Evolutionary conservation across 2,329 filamentous ascomycete genomes (phyloP).

Genomic region (Sclerotinia spermophila): DNA sequence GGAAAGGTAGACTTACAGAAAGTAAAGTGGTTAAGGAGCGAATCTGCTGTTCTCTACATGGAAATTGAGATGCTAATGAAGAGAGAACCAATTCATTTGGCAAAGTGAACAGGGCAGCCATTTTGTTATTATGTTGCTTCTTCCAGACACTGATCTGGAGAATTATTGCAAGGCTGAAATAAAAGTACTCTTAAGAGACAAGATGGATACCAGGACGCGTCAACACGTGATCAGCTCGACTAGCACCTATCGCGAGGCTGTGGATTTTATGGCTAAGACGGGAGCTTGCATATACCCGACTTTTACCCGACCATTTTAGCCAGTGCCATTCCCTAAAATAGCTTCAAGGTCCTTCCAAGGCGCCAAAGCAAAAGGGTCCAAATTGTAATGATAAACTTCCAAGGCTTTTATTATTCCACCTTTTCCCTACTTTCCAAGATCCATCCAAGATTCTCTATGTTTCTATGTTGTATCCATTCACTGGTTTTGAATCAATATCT

Average conservation of each 20-base stretch:
- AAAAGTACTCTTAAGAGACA: background rate
- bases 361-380: background rate
- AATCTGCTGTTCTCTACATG: conserved; percentile 57
- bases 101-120: conserved; percentile 47
- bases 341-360: background rate
- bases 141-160: background rate
- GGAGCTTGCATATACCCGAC: background rate
- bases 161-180: background rate
- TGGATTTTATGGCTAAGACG: background rate
- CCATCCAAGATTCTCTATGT: background rate
- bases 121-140: conserved; percentile 21
- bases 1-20: conserved; percentile 29
- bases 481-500: background rate
- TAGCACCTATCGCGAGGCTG: background rate
- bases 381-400: background rate
- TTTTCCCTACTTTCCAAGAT: background rate
- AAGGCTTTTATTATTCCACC: background rate
- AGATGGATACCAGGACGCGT: background rate
- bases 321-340: background rate
- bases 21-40: conserved; percentile 55
- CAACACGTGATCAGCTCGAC: background rate
- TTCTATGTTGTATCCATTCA: background rate
- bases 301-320: background rate
- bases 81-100: conserved; percentile 51
- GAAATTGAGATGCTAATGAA: conserved; percentile 48